These are phyloP conservation scores for Furcasterigmium sp. DNA, from an alignment of 2,329 filamentous ascomycete genomes.

Conservation along the genomic window DNA sequence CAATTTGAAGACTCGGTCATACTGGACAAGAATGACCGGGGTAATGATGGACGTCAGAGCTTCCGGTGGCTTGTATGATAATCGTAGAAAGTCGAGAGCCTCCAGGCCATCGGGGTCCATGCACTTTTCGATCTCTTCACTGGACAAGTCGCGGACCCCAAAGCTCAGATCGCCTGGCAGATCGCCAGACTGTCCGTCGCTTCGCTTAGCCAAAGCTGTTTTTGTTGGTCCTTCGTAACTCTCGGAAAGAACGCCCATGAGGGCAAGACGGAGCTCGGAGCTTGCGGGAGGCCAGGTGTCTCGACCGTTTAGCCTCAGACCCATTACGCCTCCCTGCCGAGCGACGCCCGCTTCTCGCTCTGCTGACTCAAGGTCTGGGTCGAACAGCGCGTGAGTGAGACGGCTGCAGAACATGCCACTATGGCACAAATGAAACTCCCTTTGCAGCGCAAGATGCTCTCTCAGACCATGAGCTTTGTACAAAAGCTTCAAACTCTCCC, in stretches of 20 bases:
- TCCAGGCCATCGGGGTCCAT: conserved; percentile 78
- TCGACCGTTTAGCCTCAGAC: conserved; percentile 74
- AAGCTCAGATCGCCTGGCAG: conserved; percentile 70
- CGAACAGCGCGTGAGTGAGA: conserved; percentile 78
- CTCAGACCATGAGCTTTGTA: conserved; percentile 70
- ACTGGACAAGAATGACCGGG: conserved; percentile 63
- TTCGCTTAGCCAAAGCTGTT: conserved; percentile 9
- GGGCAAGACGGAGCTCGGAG: conserved; percentile 81
- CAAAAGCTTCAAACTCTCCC: conserved; percentile 67
- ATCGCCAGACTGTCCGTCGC: conserved; percentile 12
- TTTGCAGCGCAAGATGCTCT: conserved; percentile 68
- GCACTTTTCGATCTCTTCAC: conserved; percentile 75
- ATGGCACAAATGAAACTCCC: conserved; percentile 76
- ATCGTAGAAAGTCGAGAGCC: conserved; percentile 85
- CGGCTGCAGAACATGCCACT: conserved; percentile 79
- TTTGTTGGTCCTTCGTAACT: conserved; percentile 44
- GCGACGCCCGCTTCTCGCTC: conserved; percentile 67
- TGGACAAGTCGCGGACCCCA: conserved; percentile 72
- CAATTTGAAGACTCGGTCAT: conserved; percentile 79
- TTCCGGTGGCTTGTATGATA: conserved; percentile 75
- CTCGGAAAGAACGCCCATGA: conserved; percentile 81
- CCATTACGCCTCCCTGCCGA: conserved; percentile 67
- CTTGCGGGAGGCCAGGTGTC: conserved; percentile 90
- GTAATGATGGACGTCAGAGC: conserved; percentile 73
- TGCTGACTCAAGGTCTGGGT: conserved; percentile 73